phyloP scores from a whole-genome alignment of 1,139 yeast genomes.

The Suhomyces wounanorum region DNA sequence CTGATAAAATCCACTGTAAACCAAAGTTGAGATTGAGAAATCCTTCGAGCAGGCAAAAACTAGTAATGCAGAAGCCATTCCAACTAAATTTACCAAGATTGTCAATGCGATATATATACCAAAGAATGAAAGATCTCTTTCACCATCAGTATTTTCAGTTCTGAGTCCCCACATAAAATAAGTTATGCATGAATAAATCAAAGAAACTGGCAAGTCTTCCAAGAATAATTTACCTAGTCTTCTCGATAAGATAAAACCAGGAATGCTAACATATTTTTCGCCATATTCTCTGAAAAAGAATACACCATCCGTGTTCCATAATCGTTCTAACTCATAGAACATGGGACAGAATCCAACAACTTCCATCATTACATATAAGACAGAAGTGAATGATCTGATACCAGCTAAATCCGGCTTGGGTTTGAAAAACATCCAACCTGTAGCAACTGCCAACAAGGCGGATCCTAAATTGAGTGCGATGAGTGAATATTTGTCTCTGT shows the following conservation, averaged over 20 bases:
- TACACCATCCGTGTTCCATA: conserved; percentile 67
- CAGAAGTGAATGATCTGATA: conserved; percentile 63
- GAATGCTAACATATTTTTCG: conserved; percentile 66
- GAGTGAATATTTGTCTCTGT: conserved; percentile 61
- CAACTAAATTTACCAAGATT: conserved; percentile 56
- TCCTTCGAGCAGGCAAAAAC: conserved; percentile 63
- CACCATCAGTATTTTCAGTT: conserved; percentile 21
- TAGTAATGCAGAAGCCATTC: conserved; percentile 57
- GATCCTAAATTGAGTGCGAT: conserved; percentile 58
- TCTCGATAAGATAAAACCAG: conserved; percentile 70
- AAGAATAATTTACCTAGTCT: conserved; percentile 64
- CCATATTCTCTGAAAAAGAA: conserved; percentile 73
- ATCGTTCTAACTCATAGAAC: conserved; percentile 71
- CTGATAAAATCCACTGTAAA: conserved; percentile 66
- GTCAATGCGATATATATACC: conserved; percentile 63
- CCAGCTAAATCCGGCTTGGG: conserved; percentile 68
- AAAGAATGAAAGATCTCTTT: conserved; percentile 41
- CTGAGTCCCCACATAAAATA: conserved; percentile 82
- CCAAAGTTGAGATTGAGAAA: conserved; percentile 63
- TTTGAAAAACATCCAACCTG: conserved; percentile 77
- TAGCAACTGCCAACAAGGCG: conserved; percentile 54
- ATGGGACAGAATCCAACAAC: conserved; percentile 69
- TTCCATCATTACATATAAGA: conserved; percentile 64
- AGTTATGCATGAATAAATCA: conserved; percentile 59
- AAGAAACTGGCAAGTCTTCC: conserved; percentile 69